Base-by-base conservation (phyloP, 805 yeast genomes). In the Monosporozyma siamensis region DNA sequence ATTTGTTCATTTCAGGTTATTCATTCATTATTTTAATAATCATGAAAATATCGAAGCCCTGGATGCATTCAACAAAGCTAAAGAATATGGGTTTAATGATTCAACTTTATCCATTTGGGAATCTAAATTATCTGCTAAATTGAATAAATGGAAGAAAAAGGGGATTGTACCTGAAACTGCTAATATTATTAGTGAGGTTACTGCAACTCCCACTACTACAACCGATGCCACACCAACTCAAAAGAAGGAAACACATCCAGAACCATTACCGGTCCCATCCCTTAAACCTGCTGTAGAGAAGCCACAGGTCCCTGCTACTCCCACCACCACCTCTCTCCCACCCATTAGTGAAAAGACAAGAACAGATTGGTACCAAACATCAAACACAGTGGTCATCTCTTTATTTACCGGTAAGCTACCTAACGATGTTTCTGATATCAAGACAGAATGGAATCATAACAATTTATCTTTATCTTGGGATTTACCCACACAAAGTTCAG, bases 281-380 rank as follows among this genome's bases (percentile, higher is more conserved):
- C 12, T 15, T 14, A 22, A 32, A n/a, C n/a, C 26, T 3, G 22
- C n/a, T 15, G 24, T 17, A 8, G 18, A 9, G 9, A 14, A 23
- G 15, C n/a, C n/a, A 14, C 11, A 18, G 18, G n/a, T 17, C 12
- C 20, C 43, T 3, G 37, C 38, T 11, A 26, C 30, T n/a, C 29
- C 15, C 9, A 37, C 9, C 3, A 11, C 39, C 8, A 24, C 18
- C 15, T 25, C 38, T 10, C 17, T 35, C 4, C 29, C 25, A 10
- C 30, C 40, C 15, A 12, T 18, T 22, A 6, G 17, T 18, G 23
- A 29, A 23, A 56, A 59, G 49, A 59, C 71, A 30, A 71, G 71
- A 52, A 63, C 66, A n/a, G 89, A 83, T 49, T 83, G 82, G 78
- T 90, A 79, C 63, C 96, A 92, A 59, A 70, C 79, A 12, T 53